Evolutionary conservation across 805 yeast genomes (phyloP).

Genomic region (Sugiyamaella valdiviana): DNA sequence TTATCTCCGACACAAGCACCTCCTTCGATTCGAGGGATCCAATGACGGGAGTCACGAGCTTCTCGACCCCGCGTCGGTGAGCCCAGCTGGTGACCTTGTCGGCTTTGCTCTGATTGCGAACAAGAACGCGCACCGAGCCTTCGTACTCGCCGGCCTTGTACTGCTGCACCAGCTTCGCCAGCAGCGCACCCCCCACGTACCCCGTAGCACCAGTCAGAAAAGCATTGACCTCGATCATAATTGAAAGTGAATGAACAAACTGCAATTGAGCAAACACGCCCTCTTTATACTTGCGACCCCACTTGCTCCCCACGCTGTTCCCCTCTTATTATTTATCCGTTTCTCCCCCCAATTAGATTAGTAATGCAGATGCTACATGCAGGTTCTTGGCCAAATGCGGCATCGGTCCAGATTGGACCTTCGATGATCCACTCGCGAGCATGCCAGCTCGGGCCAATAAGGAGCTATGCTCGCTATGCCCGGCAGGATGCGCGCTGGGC

Average conservation of each 20-base stretch:
- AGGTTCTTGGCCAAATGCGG: too few relatives aligned
- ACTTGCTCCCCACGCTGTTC: too few relatives aligned
- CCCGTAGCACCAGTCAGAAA: slow-evolving; percentile 19
- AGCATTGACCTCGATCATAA: slow-evolving; percentile 3
- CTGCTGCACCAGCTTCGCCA: slow-evolving; percentile 7
- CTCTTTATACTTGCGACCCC: not conserved
- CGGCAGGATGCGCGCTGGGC: slow-evolving; percentile 10
- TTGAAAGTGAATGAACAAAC: not conserved
- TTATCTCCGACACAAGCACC: slow-evolving; percentile 6
- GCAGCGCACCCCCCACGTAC: slow-evolving; percentile 17
- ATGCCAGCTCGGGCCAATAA: not conserved
- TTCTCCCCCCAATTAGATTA: too few relatives aligned
- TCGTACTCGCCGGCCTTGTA: slow-evolving; percentile 1
- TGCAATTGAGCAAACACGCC: not conserved
- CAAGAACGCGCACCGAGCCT: slow-evolving; percentile 9
- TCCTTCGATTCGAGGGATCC: not conserved
- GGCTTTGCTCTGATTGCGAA: slow-evolving; percentile 12
- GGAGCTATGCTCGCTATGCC: not conserved
- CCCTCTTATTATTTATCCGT: too few relatives aligned
- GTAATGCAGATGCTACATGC: too few relatives aligned
- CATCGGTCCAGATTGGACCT: not conserved
- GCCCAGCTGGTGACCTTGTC: slow-evolving; percentile 16
- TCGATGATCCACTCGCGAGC: not conserved
- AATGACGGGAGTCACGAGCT: slow-evolving; percentile 1
- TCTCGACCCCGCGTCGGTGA: slow-evolving; percentile 5